Conservation (phyloP, 108 stramenopile species). For the Cylindrotheca closterium region DNA sequence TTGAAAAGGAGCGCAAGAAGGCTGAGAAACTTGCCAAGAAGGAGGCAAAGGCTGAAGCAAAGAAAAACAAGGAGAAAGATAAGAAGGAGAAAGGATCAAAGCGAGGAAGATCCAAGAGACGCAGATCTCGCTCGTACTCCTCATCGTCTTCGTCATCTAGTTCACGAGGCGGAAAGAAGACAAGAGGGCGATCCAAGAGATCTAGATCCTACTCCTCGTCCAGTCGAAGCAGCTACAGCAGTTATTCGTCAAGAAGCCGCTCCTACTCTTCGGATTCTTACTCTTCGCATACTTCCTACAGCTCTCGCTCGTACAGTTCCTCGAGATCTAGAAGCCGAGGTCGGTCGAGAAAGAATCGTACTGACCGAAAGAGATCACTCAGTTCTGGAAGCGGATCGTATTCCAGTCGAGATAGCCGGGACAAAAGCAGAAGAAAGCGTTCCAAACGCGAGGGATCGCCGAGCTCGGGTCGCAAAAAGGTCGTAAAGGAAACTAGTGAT, state of each 20-base stretch:
- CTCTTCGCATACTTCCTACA: conserved; percentile 22
- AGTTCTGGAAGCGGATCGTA: conserved; percentile 8
- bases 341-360: background rate
- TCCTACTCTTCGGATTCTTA: conserved; percentile 21
- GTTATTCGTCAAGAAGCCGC: conserved; percentile 4
- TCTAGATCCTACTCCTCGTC: conserved; percentile 4
- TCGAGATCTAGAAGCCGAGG: background rate
- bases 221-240: conserved; percentile 8
- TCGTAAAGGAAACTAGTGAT: background rate
- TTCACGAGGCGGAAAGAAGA: conserved; percentile 7
- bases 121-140: conserved; percentile 37
- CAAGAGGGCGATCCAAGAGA: background rate
- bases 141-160: conserved; percentile 22
- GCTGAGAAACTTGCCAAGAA: conserved; percentile 30
- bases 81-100: conserved; percentile 2
- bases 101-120: conserved; percentile 17
- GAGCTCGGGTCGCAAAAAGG: background rate
- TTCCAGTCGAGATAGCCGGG: conserved; percentile 2
- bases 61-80: conserved; percentile 11
- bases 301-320: conserved; percentile 7
- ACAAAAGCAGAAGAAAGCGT: conserved; percentile 3
- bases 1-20: conserved; percentile 40
- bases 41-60: conserved; percentile 19
- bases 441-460: background rate
- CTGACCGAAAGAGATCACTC: conserved; percentile 3